Evolutionary conservation across 108 stramenopile genomes (phyloP), one percentile per base, ranked within the genome.

Genomic region (Fragilaria crotonensis): DNA sequence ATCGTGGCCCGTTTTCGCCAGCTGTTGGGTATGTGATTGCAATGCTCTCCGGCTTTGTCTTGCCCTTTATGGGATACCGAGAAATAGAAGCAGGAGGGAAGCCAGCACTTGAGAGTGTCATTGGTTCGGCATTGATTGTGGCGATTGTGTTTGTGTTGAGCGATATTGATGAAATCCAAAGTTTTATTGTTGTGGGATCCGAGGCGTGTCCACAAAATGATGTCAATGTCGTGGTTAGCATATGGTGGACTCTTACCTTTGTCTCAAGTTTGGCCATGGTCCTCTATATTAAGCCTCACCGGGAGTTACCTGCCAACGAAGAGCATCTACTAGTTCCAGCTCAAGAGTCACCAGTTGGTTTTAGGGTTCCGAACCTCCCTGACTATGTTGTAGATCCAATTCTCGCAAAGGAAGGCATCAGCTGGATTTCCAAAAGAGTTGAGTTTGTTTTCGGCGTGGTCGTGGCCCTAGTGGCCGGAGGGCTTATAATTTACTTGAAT

Each of bases 21-120:
- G 19, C 68, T 20, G 11, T 78, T 7, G 72, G 76, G 0, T 80
- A 65, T 25, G 7, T 77, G 5, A 50, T 62, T 33, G 83, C 86
- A 4, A 49, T 80, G 9, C 0, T 78, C 28, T 65, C 66, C 0
- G 86, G 86, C 2, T 25, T 82, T 0, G 19, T 74, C 9, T 74
- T 87, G 59, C 86, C 86, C 1, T 87, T 70, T 59, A 54, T 87
- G 56, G 83, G 83, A 20, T 77, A 75, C 48, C 52, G 68, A 5
- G 55, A 48, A 31, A 70, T 82, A 45, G 72, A 79, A 48, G 62
- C 77, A n/a, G 86, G 86, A 19, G 83, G 83, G 1, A 77, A 76
- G 46, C 50, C 80, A 22, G 83, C 86, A 4, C 59, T 87, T 48
- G 76, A 81, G 50, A 46, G 61, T 18, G 70, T 82, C 46, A 64